Evolutionary conservation across 1,284 basidiomycete genomes (phyloP), one percentile per base, ranked within the genome.

Genomic region (Earliella scabrosa): DNA sequence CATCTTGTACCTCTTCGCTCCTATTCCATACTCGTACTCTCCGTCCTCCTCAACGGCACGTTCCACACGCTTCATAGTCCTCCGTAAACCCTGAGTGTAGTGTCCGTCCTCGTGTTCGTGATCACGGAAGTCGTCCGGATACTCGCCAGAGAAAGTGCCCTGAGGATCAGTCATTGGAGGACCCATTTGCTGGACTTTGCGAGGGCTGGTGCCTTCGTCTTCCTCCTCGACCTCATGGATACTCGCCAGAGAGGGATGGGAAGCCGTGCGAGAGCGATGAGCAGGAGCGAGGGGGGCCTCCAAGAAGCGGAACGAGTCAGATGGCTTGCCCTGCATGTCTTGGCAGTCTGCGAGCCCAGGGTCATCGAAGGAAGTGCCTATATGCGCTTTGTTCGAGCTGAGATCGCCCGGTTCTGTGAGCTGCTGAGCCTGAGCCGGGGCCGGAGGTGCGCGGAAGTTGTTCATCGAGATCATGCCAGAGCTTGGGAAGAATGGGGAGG

Each of bases 371-470:
- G 54, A 52, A 24, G 55, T 55, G 64, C 54, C 52, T 71, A 63
- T 69, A 71, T 71, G 70, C 70, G 68, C 63, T 31, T 56, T 45
- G 50, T 69, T 67, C 0, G 62, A 52, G 50, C 55, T 63, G 40
- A 70, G 54, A 1, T 65, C 63, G 35, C 67, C 61, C 11, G 36
- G 34, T 38, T 63, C 58, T 20, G 55, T 24, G 29, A 56, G 35
- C 26, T 57, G 39, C 11, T 54, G 57, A 23, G 58, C 35, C 34
- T 58, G 63, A 11, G 60, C 45, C 23, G 63, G 54, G 29, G 51
- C 47, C 11, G 59, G 51, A 27, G 59, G 55, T n/a, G 56, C 52
- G 16, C 59, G 50, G 56, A 66, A 66, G 6, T 56, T 48, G 26
- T 59, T 54, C 18, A 59, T 61, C 16, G 63, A 58, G 45, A 57